phyloP scores from a whole-genome alignment of 2,329 filamentous ascomycete genomes.

The Stachybotrys chlorohalonatus region DNA sequence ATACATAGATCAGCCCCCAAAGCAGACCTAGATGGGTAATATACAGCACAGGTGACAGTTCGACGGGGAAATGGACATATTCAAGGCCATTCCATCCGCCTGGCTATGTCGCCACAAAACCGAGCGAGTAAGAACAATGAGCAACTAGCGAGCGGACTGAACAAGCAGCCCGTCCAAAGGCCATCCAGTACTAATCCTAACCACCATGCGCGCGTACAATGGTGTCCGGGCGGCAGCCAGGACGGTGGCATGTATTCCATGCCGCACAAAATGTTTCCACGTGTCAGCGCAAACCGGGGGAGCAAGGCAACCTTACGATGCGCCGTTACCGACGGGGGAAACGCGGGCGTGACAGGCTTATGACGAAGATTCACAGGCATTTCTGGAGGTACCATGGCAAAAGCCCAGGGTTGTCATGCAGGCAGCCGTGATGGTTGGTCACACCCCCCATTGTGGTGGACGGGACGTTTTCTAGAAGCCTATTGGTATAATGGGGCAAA shows the following conservation, averaged over 20 bases:
- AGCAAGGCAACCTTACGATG: background rate
- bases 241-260: no score
- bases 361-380: background rate
- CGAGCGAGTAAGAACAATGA: no score
- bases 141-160: background rate
- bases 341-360: background rate
- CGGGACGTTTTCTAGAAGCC: background rate
- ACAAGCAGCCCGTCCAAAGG: background rate
- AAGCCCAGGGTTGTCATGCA: background rate
- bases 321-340: no score
- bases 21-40: no score
- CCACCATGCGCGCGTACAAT: no score
- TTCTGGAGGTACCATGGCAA: background rate
- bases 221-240: no score
- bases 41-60: no score
- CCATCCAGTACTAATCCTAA: background rate
- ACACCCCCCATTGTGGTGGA: background rate
- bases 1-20: no score
- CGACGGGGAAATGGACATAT: no score
- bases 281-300: background rate
- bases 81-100: no score
- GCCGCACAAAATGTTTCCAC: background rate
- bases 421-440: background rate
- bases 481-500: background rate
- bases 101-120: no score